A percentile compares a stretch with the other conserved stretches of the same genome.
Evolutionary conservation across 2,329 filamentous ascomycete species (phyloP).

Genomic region (Calycina herbarum): DNA sequence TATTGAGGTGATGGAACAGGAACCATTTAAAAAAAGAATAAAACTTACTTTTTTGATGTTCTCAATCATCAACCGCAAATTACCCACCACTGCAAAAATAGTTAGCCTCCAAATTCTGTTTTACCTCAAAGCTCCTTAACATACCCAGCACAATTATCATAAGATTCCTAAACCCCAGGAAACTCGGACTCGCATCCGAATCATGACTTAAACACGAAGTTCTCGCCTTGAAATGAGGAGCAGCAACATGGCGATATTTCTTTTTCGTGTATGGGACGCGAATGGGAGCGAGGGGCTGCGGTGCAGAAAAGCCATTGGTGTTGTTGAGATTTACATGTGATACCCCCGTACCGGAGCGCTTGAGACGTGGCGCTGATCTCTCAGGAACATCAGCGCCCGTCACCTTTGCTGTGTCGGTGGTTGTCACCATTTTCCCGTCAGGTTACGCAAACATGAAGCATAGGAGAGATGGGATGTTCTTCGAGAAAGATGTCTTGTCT

Average conservation of each 20-base stretch:
- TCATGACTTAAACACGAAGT: slow-evolving; percentile 88
- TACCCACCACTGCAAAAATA: slow-evolving; percentile 71
- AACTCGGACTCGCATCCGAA: slow-evolving; percentile 71
- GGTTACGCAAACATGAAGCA: slow-evolving; percentile 6
- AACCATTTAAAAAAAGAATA: neutral
- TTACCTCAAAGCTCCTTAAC: slow-evolving; percentile 28
- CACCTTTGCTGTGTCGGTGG: slow-evolving; percentile 25
- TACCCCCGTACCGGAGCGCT: slow-evolving; percentile 4
- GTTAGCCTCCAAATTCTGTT: slow-evolving; percentile 6
- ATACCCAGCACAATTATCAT: slow-evolving; percentile 90
- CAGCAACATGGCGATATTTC: slow-evolving; percentile 91
- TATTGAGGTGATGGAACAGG: neutral
- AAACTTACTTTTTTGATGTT: slow-evolving; percentile 82
- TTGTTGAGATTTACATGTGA: slow-evolving; percentile 32
- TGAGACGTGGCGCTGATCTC: slow-evolving; percentile 25
- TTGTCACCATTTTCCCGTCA: slow-evolving; percentile 2
- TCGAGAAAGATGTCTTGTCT: neutral
- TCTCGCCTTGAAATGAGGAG: slow-evolving; percentile 71
- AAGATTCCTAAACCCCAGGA: slow-evolving; percentile 90
- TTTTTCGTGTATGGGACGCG: slow-evolving; percentile 41
- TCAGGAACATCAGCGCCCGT: slow-evolving; percentile 26
- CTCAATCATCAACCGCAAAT: slow-evolving; percentile 91
- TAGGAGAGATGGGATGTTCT: neutral
- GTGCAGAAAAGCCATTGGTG: slow-evolving; percentile 21
- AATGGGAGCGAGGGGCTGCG: slow-evolving; percentile 31